Conservation (phyloP, 2,329 filamentous ascomycete species). For the Tothia fuscella region DNA sequence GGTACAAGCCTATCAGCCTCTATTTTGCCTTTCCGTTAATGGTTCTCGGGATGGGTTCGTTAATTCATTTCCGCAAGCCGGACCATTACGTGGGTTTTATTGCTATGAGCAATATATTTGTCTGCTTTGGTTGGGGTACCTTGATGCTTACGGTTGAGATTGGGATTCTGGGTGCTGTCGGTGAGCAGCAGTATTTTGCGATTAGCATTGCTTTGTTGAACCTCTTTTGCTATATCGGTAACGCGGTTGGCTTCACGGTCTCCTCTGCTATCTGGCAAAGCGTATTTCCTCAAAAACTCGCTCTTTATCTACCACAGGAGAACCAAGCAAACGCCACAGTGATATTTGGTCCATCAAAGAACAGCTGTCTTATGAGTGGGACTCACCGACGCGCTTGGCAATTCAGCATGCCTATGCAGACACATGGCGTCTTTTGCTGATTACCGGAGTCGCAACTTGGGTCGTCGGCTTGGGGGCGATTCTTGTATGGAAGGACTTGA, state of each 20-base stretch:
- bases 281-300: conserved; percentile 13
- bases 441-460: conserved; percentile 4
- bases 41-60: conserved; percentile 21
- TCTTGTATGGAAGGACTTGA: conserved; percentile 9
- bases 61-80: conserved; percentile 22
- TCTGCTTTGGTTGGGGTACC: conserved; percentile 9
- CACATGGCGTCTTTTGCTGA: conserved; percentile 6
- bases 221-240: conserved; percentile 19
- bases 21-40: conserved; percentile 20
- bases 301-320: conserved; percentile 4
- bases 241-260: conserved; percentile 21
- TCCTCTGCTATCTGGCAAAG: conserved; percentile 23
- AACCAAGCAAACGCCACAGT: neutral
- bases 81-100: conserved; percentile 20
- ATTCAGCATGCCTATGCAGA: conserved; percentile 9
- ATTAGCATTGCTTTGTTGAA: conserved; percentile 20
- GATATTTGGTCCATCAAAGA: conserved; percentile 9
- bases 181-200: conserved; percentile 21
- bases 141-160: conserved; percentile 13
- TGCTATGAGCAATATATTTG: conserved; percentile 23
- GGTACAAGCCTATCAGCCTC: conserved; percentile 19
- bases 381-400: conserved; percentile 7
- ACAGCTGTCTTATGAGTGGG: conserved; percentile 9
- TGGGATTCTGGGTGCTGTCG: conserved; percentile 19
- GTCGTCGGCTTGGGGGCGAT: conserved; percentile 6